Evolutionary conservation across 2,329 filamentous ascomycete genomes (phyloP), one percentile per base, ranked within the genome.

Genomic region (Phyllosticta paracitricarpa): DNA sequence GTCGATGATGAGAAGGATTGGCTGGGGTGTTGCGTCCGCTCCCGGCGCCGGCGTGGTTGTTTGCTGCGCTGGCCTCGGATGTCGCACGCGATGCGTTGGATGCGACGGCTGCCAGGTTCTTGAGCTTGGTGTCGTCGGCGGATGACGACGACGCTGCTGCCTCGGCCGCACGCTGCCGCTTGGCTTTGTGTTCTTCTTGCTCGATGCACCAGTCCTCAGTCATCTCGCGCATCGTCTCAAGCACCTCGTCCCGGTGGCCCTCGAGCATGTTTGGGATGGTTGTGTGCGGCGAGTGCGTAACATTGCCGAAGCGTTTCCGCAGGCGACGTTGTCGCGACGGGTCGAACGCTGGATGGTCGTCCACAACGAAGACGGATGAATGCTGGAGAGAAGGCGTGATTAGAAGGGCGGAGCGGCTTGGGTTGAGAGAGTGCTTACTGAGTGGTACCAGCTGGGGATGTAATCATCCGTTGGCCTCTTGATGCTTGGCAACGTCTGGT

Each of bases 381-480:
- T 91, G 86, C 66, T 81, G 19, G 24, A 56, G 24, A 10, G 22
- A 2, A 25, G 2, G 28, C 4, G 55, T n/a, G 56, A 51, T 54
- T 12, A 14, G 17, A 6, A 3, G 2, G 22, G 7, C 24, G 6
- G 12, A 8, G 8, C 35, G 28, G 12, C 2, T 19, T 12, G 7
- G 14, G 7, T 22, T 51, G 25, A 35, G 19, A 24, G 12, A 53
- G 19, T 55, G 68, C 73, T 69, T 75, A 81, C 79, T 24, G 85
- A 80, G 70, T 87, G 88, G 75, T 96, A 97, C 93, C 93, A 97
- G 19, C 81, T 79, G n/a, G 83, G 80, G 62, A 95, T 88, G 28
- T 85, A 83, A 65, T 94, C 91, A 35, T 89, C 89, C 1, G 73
- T 74, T 2, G 73, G 66, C 24, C 77, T 75, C 69, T 86, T 88